Evolutionary conservation across 2,329 filamentous ascomycete genomes (phyloP), one percentile per base, ranked within the genome.

Genomic region (Cladorrhinum sp.): DNA sequence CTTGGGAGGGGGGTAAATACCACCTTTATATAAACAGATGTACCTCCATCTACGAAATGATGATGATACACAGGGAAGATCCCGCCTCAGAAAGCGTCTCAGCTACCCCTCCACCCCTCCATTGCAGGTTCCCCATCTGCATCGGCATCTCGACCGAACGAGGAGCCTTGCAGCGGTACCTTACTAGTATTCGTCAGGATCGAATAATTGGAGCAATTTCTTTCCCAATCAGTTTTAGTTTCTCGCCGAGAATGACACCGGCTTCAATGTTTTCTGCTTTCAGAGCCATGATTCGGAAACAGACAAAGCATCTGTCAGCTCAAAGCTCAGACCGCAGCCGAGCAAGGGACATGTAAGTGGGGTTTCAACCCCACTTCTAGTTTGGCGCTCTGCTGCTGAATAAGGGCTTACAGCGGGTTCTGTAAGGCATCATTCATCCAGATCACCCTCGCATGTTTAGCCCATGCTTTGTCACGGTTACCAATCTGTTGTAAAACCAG

Each of bases 141-240:
- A 36, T 13, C 32, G 16, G 27, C 27, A 12, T 6, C 12, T 18
- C 55, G 18, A 18, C 23, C 24, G 50, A 20, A 6, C 29, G 23
- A 29, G n/a, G 29, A 24, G n/a, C n/a, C 13, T 49, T 25, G 55
- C 53, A 53, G 36, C 38, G 55, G 57, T 36, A 53, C 18, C 25
- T 24, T 13, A 5, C 22, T 52, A 18, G 57, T 41, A 65, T 67
- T 67, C 62, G 67, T 69, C 66, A 69, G 66, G 65, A 67, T 68
- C 50, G 49, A 60, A 67, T 69, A 69, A 69, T n/a, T n/a, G n/a
- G n/a, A 29, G 25, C 25, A 29, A 5, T 10, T 4, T 4, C 25
- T 4, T 10, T 29, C 25, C 25, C 25, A 29, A 29, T 29, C 10
- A 4, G 25, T 29, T 29, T 29, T 29, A 4, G 25, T 29, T 29